Conservation (phyloP, 1,284 basidiomycete species). For the Melampsora larici-populina region DNA sequence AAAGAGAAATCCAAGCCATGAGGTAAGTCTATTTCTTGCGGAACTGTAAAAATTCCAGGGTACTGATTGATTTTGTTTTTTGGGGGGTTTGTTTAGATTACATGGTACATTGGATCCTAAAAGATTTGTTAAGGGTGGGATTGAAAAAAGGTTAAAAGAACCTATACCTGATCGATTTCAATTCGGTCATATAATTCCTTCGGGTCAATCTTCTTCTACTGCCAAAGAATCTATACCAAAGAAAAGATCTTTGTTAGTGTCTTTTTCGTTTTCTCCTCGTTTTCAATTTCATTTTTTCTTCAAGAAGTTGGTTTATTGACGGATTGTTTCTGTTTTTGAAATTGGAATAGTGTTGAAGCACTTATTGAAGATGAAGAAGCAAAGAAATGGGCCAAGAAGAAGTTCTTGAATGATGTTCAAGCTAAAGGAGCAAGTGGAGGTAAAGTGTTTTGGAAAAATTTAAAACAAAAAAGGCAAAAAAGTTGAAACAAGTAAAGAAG, state of each 20-base stretch:
- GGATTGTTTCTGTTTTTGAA: not conserved
- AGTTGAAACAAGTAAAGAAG: too few relatives aligned
- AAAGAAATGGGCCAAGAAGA: slow-evolving; percentile 10
- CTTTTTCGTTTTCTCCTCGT: not conserved
- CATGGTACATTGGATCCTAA: slow-evolving; percentile 53
- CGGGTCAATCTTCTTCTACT: not conserved
- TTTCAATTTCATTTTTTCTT: not conserved
- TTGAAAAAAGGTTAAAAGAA: slow-evolving; percentile 26
- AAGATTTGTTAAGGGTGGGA: slow-evolving; percentile 51
- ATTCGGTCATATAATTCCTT: slow-evolving; percentile 33
- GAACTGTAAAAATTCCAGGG: slow-evolving; percentile 5
- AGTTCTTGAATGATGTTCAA: slow-evolving; percentile 8
- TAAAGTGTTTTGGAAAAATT: slow-evolving; percentile 15
- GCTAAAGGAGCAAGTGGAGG: not conserved
- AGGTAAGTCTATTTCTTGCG: slow-evolving; percentile 6
- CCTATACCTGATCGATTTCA: slow-evolving; percentile 23
- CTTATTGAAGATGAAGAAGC: slow-evolving; percentile 10
- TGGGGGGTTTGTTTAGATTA: slow-evolving; percentile 50
- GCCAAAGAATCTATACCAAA: not conserved
- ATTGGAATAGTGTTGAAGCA: slow-evolving; percentile 17
- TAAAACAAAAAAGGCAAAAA: slow-evolving; percentile 6
- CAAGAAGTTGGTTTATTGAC: not conserved
- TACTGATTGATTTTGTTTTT: slow-evolving; percentile 46
- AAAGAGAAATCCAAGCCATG: slow-evolving; percentile 37
- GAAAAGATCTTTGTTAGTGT: slow-evolving; percentile 34